Evolutionary conservation across 1,139 yeast genomes (phyloP).

Genomic region (Sugiyamaella pinicola): DNA sequence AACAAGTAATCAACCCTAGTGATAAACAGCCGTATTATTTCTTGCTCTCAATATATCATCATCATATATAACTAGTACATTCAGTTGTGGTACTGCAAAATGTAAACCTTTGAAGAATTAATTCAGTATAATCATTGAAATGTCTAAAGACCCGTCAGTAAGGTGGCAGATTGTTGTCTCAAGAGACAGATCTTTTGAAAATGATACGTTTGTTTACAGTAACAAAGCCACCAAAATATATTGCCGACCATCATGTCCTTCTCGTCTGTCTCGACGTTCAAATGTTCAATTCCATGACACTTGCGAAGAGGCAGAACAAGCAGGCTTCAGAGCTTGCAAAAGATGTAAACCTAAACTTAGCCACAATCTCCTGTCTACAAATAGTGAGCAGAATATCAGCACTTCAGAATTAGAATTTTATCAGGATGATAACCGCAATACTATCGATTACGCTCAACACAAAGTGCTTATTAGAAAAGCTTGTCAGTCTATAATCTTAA

Average conservation of each 20-base stretch:
- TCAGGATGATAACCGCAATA: constrained; percentile 1
- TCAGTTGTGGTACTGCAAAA: not conserved
- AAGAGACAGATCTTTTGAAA: constrained; percentile 11
- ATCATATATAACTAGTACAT: too few species aligned
- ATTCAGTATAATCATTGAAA: not conserved
- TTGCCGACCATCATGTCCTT: constrained; percentile 21
- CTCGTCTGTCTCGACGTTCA: constrained; percentile 18
- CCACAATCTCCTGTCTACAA: not conserved
- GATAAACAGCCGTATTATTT: not conserved
- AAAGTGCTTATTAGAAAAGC: constrained; percentile 12
- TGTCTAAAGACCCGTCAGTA: constrained; percentile 7
- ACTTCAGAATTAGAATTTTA: not conserved
- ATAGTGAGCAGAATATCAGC: too few species aligned
- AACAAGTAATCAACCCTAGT: not conserved
- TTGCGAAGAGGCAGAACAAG: constrained; percentile 10
- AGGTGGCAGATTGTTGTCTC: constrained; percentile 16
- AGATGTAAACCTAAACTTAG: constrained; percentile 20
- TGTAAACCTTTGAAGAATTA: too few species aligned
- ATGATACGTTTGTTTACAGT: constrained; percentile 19
- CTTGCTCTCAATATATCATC: constrained; percentile 12
- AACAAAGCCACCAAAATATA: constrained; percentile 18
- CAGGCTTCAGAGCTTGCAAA: constrained; percentile 20
- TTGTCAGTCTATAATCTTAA: constrained; percentile 12
- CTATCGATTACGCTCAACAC: constrained; percentile 19
- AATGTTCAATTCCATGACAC: constrained; percentile 18